Evolutionary conservation across 371 early-diverging fungal species (phyloP), one percentile per base, ranked within the genome.

Genomic region (Mucor plumbeus): DNA sequence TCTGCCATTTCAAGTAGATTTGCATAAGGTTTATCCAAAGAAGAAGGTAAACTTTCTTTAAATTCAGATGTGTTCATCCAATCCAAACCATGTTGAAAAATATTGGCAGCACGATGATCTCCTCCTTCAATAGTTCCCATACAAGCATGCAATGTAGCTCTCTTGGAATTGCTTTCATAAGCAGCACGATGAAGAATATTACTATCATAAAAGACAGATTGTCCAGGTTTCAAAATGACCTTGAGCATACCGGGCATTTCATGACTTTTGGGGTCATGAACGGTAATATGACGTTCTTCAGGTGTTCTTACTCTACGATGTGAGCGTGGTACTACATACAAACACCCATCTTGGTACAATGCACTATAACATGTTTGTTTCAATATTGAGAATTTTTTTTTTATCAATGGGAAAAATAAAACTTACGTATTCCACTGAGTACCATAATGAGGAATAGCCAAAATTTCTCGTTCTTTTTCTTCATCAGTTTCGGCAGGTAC

Each of bases 191-290:
- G 86, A 43, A 86, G 59, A 53, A 86, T 84, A 63, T 86, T 86
- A 60, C 82, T 86, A 67, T 86, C 83, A 53, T 86, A 86, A 62
- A 86, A 86, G n/a, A 86, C 85, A 5, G 86, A 83, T 65, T 86
- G 85, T n/a, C 86, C 86, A 13, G 86, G 78, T 61, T 81, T 80
- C 19, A 86, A 39, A 7, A 59, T 65, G 2, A 86, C 83, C 33
- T 70, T 76, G 4, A 84, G 57, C 56, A 73, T 68, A 14, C 72
- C 81, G 10, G 85, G 86, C 86, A 86, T 86, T 0, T 73, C 63
- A 43, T 81, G 72, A 36, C 79, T 75, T 70, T 75, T 73, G 19
- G 86, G 83, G 70, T 86, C 82, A 58, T 83, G 70, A 34, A 83
- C 75, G 35, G 83, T 83, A 43, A 84, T 74, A 15, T 77, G 68